phyloP scores from a whole-genome alignment of 192 early-diverging fungal genomes.

The Chytriomyces hyalinus region DNA sequence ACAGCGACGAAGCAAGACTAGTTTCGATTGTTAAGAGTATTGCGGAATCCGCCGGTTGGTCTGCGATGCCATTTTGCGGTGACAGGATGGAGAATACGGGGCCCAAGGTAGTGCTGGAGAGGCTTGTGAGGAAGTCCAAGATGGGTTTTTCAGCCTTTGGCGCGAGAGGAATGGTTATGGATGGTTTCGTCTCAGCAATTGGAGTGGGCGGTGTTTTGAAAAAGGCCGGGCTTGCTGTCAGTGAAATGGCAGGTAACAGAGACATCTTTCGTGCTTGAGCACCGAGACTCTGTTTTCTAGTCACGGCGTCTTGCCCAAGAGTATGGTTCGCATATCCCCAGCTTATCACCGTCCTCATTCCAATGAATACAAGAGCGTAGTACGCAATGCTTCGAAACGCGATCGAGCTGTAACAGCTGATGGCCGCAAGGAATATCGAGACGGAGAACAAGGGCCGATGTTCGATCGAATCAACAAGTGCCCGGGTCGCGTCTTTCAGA shows the following conservation, averaged over 20 bases:
- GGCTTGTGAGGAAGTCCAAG: constrained; percentile 34
- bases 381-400: neutral
- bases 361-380: constrained; percentile 11
- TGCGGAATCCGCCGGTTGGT: neutral
- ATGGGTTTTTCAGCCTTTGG: constrained; percentile 39
- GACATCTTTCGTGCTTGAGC: neutral
- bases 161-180: constrained; percentile 8
- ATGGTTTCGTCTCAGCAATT: constrained; percentile 14
- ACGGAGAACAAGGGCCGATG: constrained; percentile 3
- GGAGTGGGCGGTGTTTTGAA: neutral
- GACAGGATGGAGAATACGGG: neutral
- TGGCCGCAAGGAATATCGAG: neutral
- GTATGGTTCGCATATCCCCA: neutral
- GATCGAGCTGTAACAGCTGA: constrained; percentile 5
- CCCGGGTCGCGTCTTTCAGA: no score
- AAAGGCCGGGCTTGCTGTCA: neutral
- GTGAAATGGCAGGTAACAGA: neutral
- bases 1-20: neutral
- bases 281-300: neutral
- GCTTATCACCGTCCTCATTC: neutral
- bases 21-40: neutral
- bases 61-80: neutral
- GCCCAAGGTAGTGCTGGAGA: neutral
- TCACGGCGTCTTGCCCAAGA: neutral
- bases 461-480: constrained; percentile 1